These are phyloP conservation scores for Mycosphaerelloides madeirae DNA, from an alignment of 2,329 filamentous ascomycete genomes.

Conservation along the genomic window DNA sequence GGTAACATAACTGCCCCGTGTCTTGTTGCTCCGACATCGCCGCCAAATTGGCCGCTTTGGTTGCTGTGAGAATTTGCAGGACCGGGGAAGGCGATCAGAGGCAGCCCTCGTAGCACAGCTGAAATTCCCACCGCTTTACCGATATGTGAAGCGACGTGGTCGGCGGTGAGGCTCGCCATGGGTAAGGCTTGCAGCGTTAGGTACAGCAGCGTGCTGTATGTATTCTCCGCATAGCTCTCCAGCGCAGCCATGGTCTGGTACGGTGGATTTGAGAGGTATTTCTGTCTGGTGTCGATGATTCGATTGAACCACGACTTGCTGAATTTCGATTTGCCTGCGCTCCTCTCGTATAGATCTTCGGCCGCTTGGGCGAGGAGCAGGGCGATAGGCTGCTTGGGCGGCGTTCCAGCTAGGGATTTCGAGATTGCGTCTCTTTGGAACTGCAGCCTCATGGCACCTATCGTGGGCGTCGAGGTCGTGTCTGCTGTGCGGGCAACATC, in stretches of 20 bases:
- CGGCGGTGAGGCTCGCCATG: slow-evolving; percentile 74
- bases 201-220: slow-evolving; percentile 89
- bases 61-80: slow-evolving; percentile 54
- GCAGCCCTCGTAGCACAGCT: slow-evolving; percentile 79
- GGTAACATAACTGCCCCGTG: slow-evolving; percentile 73
- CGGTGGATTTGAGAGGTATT: slow-evolving; percentile 76
- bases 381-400: slow-evolving; percentile 87
- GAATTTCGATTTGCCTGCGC: slow-evolving; percentile 45
- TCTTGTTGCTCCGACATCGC: slow-evolving; percentile 38
- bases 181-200: slow-evolving; percentile 75
- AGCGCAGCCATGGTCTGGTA: slow-evolving; percentile 68
- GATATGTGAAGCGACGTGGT: slow-evolving; percentile 91
- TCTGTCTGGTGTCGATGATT: slow-evolving; percentile 75
- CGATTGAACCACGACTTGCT: slow-evolving; percentile 57
- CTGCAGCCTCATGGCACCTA: slow-evolving; percentile 84
- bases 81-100: slow-evolving; percentile 75
- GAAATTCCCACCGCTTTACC: slow-evolving; percentile 90
- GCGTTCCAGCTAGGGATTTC: slow-evolving; percentile 68
- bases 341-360: slow-evolving; percentile 49
- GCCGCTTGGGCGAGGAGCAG: slow-evolving; percentile 73
- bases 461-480: slow-evolving; percentile 78
- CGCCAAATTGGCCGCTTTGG: slow-evolving; percentile 37
- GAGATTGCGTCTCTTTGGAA: slow-evolving; percentile 89
- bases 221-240: slow-evolving; percentile 89
- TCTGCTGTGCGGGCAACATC: slow-evolving; percentile 88